phyloP scores from a whole-genome alignment of 768 basidiomycete species.

The Pulveroboletus ravenelii region DNA sequence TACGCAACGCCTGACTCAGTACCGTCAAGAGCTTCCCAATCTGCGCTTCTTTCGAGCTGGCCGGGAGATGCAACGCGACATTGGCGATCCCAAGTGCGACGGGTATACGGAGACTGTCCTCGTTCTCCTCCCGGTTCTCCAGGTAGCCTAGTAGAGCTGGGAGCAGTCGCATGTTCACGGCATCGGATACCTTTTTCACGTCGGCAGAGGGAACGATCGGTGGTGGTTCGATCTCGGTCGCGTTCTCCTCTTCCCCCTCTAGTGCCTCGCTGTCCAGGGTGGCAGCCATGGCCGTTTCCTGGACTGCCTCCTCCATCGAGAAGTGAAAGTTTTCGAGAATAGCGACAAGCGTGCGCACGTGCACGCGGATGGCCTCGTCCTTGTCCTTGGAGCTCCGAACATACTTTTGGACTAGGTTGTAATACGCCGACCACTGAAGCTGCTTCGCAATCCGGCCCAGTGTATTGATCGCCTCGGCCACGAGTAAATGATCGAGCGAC shows the following conservation, averaged over 20 bases:
- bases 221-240: slow-evolving; percentile 3
- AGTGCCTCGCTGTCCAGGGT: slow-evolving; percentile 29
- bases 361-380: slow-evolving; percentile 69
- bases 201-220: slow-evolving; percentile 6
- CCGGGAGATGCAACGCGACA: slow-evolving; percentile 78
- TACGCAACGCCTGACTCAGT: slow-evolving; percentile 86
- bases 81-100: slow-evolving; percentile 82
- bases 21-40: slow-evolving; percentile 75
- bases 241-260: slow-evolving; percentile 28
- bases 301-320: slow-evolving; percentile 60
- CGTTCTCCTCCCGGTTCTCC: slow-evolving; percentile 77
- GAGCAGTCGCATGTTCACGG: slow-evolving; percentile 69
- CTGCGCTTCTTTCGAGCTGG: slow-evolving; percentile 56
- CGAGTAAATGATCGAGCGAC: slow-evolving; percentile 75
- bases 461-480: slow-evolving; percentile 82
- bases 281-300: slow-evolving; percentile 24
- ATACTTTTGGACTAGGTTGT: slow-evolving; percentile 75
- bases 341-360: slow-evolving; percentile 79
- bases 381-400: slow-evolving; percentile 64
- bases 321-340: slow-evolving; percentile 92
- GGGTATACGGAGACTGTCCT: slow-evolving; percentile 84
- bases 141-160: slow-evolving; percentile 77
- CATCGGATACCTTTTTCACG: slow-evolving; percentile 57
- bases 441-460: slow-evolving; percentile 74
- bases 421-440: slow-evolving; percentile 82